Base-by-base conservation (phyloP, 495 filamentous ascomycete species). In the Daldinia concentrica region DNA sequence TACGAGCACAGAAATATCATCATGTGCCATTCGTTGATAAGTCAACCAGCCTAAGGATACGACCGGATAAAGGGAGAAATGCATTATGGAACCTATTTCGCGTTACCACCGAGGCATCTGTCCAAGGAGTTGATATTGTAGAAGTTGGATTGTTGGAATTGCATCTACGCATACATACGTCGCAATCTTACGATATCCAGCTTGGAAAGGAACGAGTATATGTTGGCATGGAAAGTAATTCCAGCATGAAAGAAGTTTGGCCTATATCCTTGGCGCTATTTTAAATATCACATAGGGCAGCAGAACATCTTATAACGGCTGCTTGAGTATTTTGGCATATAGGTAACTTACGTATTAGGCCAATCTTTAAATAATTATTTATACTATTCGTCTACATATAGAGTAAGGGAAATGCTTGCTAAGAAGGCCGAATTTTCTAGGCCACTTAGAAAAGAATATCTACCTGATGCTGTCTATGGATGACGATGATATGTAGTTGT, bases 101-200 rank as follows among this genome's bases (percentile, higher is more conserved):
- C 7, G 22, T 37, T 60, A 41, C 50, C 17, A 14, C 11, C 29
- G 15, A 61, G 30, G 4, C 32, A 1, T 51, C 34, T 48, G 30
- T 58, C 19, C 12, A 24, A 51, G 43, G 52, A 43, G 30, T 39
- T 58, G 41, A 50, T 26, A 37, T 30, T 36, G 32, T 27, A 57
- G 62, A 36, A 22, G 24, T 26, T 58, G 61, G 19, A 41, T 45
- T 27, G n/a, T 45, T 41, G 32, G 55, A 45, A 54, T 59, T 32
- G 26, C 56, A 57, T 56, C 50, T 65, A 54, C 17, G 17, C 59
- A 51, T 73, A 65, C 27, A 65, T 65, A 68, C 19, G 37, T 19
- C 54, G 22, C 30, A 24, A 34, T 12, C 24, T 48, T 24, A 48
- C 19, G 19, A 48, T 43, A 51, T 48, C 27, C 11, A 7, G 17